A percentile compares a stretch with the other conserved stretches of the same genome.
These are phyloP conservation scores for Torulaspora indica DNA, from an alignment of 805 yeast species.

Conservation along the genomic window DNA sequence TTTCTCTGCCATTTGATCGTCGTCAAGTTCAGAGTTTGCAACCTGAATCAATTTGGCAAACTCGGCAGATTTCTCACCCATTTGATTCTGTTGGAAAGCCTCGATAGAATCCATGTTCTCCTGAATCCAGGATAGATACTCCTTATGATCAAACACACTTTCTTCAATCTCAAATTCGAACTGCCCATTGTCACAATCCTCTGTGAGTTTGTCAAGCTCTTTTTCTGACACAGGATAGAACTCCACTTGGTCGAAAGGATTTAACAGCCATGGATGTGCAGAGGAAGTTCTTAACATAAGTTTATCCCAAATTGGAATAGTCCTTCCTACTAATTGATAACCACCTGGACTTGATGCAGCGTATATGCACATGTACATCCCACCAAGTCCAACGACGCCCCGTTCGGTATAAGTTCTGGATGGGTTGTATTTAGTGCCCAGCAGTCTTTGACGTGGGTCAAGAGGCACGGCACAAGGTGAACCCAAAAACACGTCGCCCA, in stretches of 20 bases:
- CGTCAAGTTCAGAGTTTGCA: slow-evolving; percentile 67
- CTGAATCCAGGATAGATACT: slow-evolving; percentile 74
- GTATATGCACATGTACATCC: slow-evolving; percentile 97
- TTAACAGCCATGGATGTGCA: slow-evolving; percentile 80
- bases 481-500: slow-evolving; percentile 95
- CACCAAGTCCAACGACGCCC: slow-evolving; percentile 97
- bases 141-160: slow-evolving; percentile 73
- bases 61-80: slow-evolving; percentile 79
- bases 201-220: slow-evolving; percentile 67
- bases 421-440: slow-evolving; percentile 94
- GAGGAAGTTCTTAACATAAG: slow-evolving; percentile 61
- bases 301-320: slow-evolving; percentile 97
- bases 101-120: slow-evolving; percentile 69
- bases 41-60: slow-evolving; percentile 78
- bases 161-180: slow-evolving; percentile 72
- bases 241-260: slow-evolving; percentile 91
- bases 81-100: slow-evolving; percentile 59
- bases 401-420: slow-evolving; percentile 93
- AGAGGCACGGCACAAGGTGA: slow-evolving; percentile 98
- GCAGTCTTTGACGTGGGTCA: slow-evolving; percentile 89
- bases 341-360: slow-evolving; percentile 99
- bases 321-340: slow-evolving; percentile 92
- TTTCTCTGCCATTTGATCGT: slow-evolving; percentile 45
- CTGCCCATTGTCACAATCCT: slow-evolving; percentile 74
- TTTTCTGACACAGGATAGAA: slow-evolving; percentile 87